These are phyloP conservation scores for Leccinum pachyderme DNA, from an alignment of 1,284 basidiomycete genomes.

Conservation along the genomic window DNA sequence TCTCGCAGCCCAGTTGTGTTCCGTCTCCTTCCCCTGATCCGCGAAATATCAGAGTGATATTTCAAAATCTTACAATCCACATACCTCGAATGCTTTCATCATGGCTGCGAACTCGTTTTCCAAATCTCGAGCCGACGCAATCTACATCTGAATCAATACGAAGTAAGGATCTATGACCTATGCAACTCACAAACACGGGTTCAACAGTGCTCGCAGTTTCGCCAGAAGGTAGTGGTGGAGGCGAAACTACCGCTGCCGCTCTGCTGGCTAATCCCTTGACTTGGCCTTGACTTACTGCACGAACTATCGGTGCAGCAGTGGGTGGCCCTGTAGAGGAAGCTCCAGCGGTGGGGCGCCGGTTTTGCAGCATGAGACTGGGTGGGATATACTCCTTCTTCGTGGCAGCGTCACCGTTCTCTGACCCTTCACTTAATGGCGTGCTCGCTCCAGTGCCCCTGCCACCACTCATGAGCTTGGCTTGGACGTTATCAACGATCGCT, in stretches of 20 bases:
- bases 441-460: conserved; percentile 38
- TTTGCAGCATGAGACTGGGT: conserved; percentile 65
- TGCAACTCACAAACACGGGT: conserved; percentile 65
- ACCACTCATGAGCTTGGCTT: conserved; percentile 55
- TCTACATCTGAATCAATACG: conserved; percentile 41
- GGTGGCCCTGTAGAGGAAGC: conserved; percentile 21
- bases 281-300: conserved; percentile 50
- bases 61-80: conserved; percentile 7
- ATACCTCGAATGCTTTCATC: conserved; percentile 77
- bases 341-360: conserved; percentile 43
- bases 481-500: conserved; percentile 73
- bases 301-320: conserved; percentile 37
- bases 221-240: conserved; percentile 40
- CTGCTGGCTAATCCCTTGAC: conserved; percentile 57
- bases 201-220: conserved; percentile 47
- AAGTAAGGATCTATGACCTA: background rate
- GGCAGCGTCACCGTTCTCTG: conserved; percentile 54
- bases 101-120: conserved; percentile 82
- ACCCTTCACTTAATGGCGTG: conserved; percentile 51
- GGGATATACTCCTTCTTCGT: conserved; percentile 62
- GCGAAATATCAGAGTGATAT: conserved; percentile 9
- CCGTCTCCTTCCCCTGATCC: conserved; percentile 86
- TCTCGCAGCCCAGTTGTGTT: conserved; percentile 91
- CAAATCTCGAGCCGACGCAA: conserved; percentile 83
- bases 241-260: conserved; percentile 43